Evolutionary conservation across 192 early-diverging fungal genomes (phyloP).

Genomic region (Piromyces sp.): DNA sequence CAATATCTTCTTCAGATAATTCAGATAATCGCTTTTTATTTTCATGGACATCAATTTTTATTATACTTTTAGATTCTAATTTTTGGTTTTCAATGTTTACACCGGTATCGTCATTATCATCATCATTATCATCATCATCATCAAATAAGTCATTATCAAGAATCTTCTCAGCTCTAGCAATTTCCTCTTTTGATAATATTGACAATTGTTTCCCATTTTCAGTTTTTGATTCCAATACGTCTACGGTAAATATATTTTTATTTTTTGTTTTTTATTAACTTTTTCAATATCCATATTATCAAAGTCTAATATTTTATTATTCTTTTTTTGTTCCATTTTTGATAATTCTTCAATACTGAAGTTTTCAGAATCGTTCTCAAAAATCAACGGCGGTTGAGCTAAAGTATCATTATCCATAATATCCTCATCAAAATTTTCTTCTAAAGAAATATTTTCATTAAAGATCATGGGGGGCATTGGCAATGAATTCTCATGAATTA

Average conservation of each 20-base stretch:
- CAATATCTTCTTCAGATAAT: not conserved
- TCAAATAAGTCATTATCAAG: not conserved
- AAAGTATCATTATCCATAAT: no score
- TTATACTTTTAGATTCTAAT: not conserved
- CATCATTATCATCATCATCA: not conserved
- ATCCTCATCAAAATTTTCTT: not conserved
- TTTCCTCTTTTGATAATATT: not conserved
- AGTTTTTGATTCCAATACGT: no score
- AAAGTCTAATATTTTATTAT: not conserved
- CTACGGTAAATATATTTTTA: no score
- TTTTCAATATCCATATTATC: not conserved
- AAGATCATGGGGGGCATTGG: not conserved
- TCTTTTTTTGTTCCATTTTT: no score
- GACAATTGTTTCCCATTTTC: not conserved
- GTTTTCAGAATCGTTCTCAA: not conserved
- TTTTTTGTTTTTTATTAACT: not conserved
- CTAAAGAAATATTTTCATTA: not conserved
- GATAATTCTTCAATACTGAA: no score
- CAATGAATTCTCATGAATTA: not conserved
- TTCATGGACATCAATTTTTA: not conserved
- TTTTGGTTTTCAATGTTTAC: no score
- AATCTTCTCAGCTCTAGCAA: not conserved
- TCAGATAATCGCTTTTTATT: not conserved
- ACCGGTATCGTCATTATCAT: not conserved
- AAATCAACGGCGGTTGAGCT: no score